Evolutionary conservation across 1,284 basidiomycete genomes (phyloP), one percentile per base, ranked within the genome.

Genomic region (Stereum hirsutum): DNA sequence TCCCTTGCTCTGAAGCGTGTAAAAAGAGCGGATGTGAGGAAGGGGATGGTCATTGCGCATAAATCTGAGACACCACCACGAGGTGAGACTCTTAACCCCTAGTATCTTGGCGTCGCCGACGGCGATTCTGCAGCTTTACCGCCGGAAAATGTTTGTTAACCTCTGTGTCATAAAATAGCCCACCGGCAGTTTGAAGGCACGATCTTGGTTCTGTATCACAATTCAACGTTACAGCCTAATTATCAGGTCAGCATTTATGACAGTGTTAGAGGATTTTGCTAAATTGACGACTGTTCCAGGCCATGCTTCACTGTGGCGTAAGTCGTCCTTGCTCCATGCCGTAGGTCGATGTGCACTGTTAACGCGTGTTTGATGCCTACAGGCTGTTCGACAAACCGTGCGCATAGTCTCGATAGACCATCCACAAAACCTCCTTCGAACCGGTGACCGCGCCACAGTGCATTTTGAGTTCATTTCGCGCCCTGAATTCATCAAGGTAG

Each of bases 1-100:
- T 90, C 90, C 20, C 73, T 97, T 44, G 96, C 94, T 4, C 66
- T 99, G 21, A 99, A 99, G 69, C 75, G 91, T 41, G 82, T 96
- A 48, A 75, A 87, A 41, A 69, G 90, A 42, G 75, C 80, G 6
- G 80, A 84, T 36, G 83, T 98, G 6, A 72, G 96, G 46, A 99
- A 98, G 64, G 94, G 92, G 8, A 95, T 95, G 93, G 88, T 95
- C 2, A 67, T 97, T 27, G 80, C 93, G 0, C 79, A 81, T 43
- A 89, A 83, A 61, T 78, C 78, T 1, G 91, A 95, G 6, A 68
- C 65, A 19, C 82, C 79, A 10, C 90, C 91, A 8, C 77, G 75
- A 68, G 81, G 84, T 78, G 52, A 47, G 61, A 50, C 17, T 25
- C 28, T 39, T 26, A 12, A 25, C 3, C 4, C 36, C n/a, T 37